phyloP scores from a whole-genome alignment of 2,329 filamentous ascomycete genomes.

The Nigrospora osmanthi region DNA sequence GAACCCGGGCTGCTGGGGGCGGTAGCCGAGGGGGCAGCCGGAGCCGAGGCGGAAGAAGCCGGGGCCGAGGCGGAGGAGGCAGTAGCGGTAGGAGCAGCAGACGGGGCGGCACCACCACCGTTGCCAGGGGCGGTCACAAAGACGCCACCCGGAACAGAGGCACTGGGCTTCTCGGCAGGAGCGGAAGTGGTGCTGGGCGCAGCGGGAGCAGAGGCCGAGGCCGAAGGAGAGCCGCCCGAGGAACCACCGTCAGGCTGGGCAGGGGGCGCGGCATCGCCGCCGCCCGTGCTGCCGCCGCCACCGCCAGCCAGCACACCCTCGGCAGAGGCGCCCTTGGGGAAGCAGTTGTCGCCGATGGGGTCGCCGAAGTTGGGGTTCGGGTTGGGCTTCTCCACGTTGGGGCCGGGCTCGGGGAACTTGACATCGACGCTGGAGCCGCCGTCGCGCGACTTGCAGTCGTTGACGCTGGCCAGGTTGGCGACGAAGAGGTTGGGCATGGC shows the following conservation, averaged over 20 bases:
- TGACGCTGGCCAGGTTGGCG: conserved; percentile 48
- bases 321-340: conserved; percentile 15
- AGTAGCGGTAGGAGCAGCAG: not conserved
- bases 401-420: conserved; percentile 55
- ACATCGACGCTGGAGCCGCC: conserved; percentile 39
- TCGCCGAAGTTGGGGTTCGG: conserved; percentile 21
- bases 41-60: not conserved
- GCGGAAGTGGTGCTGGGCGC: not conserved
- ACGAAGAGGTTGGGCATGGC: conserved; percentile 60
- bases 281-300: not conserved
- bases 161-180: not conserved
- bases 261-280: not conserved
- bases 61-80: not conserved
- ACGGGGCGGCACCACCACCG: conserved; percentile 1
- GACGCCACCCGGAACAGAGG: not conserved
- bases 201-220: conserved; percentile 2
- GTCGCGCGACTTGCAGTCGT: conserved; percentile 47
- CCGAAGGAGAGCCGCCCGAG: not conserved
- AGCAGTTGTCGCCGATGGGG: conserved; percentile 15
- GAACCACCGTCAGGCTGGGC: not conserved
- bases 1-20: conserved; percentile 1
- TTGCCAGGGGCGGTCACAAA: conserved; percentile 4
- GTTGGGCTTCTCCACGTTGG: conserved; percentile 35
- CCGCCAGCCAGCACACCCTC: conserved; percentile 13
- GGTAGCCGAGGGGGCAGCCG: conserved; percentile 4